Evolutionary conservation across 345 rosid genomes (phyloP), one percentile per base, ranked within the genome.

Genomic region (Eucalyptus regnans): DNA sequence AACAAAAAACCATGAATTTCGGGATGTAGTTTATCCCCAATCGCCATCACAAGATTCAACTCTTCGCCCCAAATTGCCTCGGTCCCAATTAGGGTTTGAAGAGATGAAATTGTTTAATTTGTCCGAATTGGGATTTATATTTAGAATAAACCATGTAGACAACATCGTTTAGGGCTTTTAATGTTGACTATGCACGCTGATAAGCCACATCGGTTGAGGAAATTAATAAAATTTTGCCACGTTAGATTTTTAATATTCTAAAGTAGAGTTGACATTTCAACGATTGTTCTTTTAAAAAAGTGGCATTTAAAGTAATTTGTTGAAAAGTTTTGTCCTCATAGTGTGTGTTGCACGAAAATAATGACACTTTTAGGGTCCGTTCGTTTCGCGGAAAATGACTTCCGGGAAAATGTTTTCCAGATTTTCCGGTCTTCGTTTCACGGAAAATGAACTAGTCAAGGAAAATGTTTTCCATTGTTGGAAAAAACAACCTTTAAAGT

Each of bases 161-260:
- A 56, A 23, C 0, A 1, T 56, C 0, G 9, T 1, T 56, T 56
- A 23, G 29, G 6, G 29, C 62, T 56, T 22, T 22, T 56, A 56
- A 56, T 56, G 27, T 56, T 56, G 29, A 56, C 6, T 23, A 25
- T 56, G 62, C 12, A 56, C 1, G 62, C 6, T 25, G 4, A 25
- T 56, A 25, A 56, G 62, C 29, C 29, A 56, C 29, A 22, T 23
- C 1, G 29, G 29, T 56, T 56, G 62, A 22, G 62, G 29, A 56
- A 1, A 23, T 56, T 56, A 10, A 56, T 56, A 56, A 56, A 56
- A 56, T 56, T 22, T 52, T 56, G 0, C 6, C 6, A 23, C 12
- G 1, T 22, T 4, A 56, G 62, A 56, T 56, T 56, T 56, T 25
- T 22, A 12, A 56, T 22, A 56, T 56, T 2, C 0, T 23, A 7